phyloP scores from a whole-genome alignment of 2,329 filamentous ascomycete genomes.

The Stemphylium vesicarium region DNA sequence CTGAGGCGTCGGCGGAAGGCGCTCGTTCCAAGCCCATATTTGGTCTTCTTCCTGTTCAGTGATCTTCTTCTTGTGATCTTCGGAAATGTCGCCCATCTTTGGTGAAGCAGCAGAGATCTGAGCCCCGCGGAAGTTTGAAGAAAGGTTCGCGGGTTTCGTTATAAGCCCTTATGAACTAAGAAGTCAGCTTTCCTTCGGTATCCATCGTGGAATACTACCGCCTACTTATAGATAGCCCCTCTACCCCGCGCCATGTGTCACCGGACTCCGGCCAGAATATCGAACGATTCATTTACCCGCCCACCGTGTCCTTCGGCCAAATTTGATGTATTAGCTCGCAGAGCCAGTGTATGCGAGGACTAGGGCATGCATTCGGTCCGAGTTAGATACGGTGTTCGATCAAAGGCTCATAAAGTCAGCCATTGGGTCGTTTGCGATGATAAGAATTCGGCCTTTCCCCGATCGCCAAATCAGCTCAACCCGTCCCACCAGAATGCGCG shows the following conservation, averaged over 20 bases:
- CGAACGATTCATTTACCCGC: background rate
- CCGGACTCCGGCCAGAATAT: background rate
- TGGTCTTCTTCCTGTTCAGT: background rate
- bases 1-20: background rate
- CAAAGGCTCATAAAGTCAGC: background rate
- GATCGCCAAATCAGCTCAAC: background rate
- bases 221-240: background rate
- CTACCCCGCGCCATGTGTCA: slow-evolving; percentile 2
- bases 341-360: background rate
- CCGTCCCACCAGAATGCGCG: background rate
- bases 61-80: background rate
- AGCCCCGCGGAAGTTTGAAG: background rate
- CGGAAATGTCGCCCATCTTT: background rate
- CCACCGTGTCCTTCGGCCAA: background rate
- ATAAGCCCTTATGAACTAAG: background rate
- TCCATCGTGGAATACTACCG: too few species aligned
- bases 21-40: slow-evolving; percentile 5
- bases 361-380: slow-evolving; percentile 1
- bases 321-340: background rate
- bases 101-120: background rate
- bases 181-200: background rate
- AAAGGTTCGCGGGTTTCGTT: background rate
- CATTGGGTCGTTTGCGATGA: background rate
- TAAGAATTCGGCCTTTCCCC: background rate
- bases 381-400: background rate